phyloP scores from a whole-genome alignment of 1,284 basidiomycete species.

The Ganoderma leucocontextum region DNA sequence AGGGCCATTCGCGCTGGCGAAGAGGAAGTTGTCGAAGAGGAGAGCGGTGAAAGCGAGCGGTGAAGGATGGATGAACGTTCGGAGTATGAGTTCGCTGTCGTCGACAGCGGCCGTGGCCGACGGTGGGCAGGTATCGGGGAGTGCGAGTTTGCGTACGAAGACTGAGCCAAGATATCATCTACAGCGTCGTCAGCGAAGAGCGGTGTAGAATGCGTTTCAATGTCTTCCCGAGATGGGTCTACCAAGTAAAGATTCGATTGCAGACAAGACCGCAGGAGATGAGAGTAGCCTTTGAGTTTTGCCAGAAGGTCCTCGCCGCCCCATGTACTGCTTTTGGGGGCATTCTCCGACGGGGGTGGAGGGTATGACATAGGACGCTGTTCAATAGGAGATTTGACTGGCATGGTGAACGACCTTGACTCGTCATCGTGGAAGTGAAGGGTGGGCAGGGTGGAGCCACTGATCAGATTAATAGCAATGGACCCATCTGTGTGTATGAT shows the following conservation, averaged over 20 bases:
- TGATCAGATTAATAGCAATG: constrained; percentile 85
- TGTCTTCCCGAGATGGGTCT: constrained; percentile 90
- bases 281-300: constrained; percentile 73
- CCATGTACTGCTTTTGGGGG: constrained; percentile 60
- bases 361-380: constrained; percentile 63
- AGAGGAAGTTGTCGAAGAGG: constrained; percentile 54
- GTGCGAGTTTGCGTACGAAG: constrained; percentile 77
- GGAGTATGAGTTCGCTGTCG: constrained; percentile 65
- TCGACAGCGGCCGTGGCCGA: constrained; percentile 71
- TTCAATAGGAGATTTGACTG: constrained; percentile 50
- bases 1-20: constrained; percentile 80
- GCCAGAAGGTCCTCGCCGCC: constrained; percentile 88
- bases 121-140: constrained; percentile 87
- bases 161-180: constrained; percentile 81
- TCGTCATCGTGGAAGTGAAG: constrained; percentile 98
- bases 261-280: constrained; percentile 81
- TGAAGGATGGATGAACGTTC: constrained; percentile 80
- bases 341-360: constrained; percentile 60
- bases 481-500: constrained; percentile 63
- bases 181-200: constrained; percentile 84
- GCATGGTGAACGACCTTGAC: constrained; percentile 76
- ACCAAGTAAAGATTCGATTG: constrained; percentile 89
- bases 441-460: constrained; percentile 89
- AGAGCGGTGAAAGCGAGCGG: constrained; percentile 65
- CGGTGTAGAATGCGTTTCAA: constrained; percentile 88